Evolutionary conservation across 1,284 basidiomycete species (phyloP), one percentile per base, ranked within the genome.

Genomic region (Tilletia setariae): DNA sequence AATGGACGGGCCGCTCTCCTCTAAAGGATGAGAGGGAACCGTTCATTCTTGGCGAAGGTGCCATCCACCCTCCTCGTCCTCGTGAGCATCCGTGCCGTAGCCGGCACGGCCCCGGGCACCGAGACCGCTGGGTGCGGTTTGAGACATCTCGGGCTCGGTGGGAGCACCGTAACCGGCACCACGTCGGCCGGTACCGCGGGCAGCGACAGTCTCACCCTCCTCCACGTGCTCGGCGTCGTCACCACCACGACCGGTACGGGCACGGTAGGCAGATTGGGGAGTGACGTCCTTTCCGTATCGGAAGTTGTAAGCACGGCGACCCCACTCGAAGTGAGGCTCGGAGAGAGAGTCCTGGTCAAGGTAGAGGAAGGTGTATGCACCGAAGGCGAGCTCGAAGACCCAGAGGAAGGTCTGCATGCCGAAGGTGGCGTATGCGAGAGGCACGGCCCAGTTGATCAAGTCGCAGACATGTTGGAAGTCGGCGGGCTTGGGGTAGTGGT

Each of bases 261-360:
- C 42, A 21, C 35, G 35, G 61, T n/a, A 40, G 19, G 61, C 13
- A n/a, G 61, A n/a, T 35, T 64, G 63, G 9, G 32, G 8, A 6
- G 63, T 19, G 15, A 19, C 63, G 44, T 30, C 32, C 25, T 43
- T 35, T 21, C 63, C 63, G 32, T 64, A 30, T 16, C 59, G 70
- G 66, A 76, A 79, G 71, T 82, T 74, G 72, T 78, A 82, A 9
- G 79, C 80, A 16, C 80, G 65, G 0, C 76, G 62, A 28, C 80
- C 80, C 80, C 80, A 82, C 25, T 77, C 73, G 56, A 78, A 82
- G 69, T 78, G 76, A 4, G 77, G 76, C 68, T 82, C 80, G 68
- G 76, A 79, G 91, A 82, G 63, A 3, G 68, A 90, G 89, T 83
- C 83, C 68, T 83, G 83, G 53, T 83, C 83, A 53, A 83, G 70